Percentiles rank a stretch among this genome's conserved stretches.
These are phyloP conservation scores for Sugiyamaella mastotermitis DNA, from an alignment of 805 yeast genomes.

Conservation along the genomic window DNA sequence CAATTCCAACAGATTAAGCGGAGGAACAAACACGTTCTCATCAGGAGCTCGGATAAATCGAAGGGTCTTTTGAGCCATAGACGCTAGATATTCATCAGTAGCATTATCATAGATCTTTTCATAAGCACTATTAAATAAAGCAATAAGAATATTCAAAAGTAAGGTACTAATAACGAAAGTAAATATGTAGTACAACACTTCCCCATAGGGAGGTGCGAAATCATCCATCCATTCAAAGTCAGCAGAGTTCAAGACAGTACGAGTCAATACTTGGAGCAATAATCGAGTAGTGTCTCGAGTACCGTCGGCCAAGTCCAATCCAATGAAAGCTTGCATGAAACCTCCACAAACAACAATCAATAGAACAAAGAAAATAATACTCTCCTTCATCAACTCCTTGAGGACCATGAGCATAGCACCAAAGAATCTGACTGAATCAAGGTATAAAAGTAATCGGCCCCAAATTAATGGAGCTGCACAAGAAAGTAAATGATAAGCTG, in stretches of 20 bases:
- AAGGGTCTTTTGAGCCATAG: constrained; percentile 77
- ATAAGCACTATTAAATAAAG: constrained; percentile 80
- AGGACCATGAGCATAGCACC: constrained; percentile 86
- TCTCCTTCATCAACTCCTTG: constrained; percentile 82
- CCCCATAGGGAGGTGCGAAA: constrained; percentile 82
- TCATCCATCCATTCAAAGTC: constrained; percentile 62
- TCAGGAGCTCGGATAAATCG: constrained; percentile 86
- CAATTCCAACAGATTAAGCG: constrained; percentile 69
- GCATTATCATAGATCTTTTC: constrained; percentile 77
- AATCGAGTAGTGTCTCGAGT: constrained; percentile 64
- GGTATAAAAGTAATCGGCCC: constrained; percentile 66
- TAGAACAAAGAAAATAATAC: constrained; percentile 73
- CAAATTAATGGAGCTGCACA: constrained; percentile 85
- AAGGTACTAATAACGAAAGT: constrained; percentile 70
- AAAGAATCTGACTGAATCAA: constrained; percentile 75
- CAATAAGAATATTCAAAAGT: constrained; percentile 75
- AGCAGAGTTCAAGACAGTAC: constrained; percentile 71
- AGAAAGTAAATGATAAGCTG: constrained; percentile 63
- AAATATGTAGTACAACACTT: constrained; percentile 69
- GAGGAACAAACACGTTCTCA: constrained; percentile 77
- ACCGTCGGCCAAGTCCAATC: constrained; percentile 85
- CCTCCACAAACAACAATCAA: constrained; percentile 67
- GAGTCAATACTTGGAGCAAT: constrained; percentile 57
- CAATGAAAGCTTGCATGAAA: constrained; percentile 80
- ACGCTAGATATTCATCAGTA: constrained; percentile 76